Evolutionary conservation across 495 filamentous ascomycete genomes (phyloP).

Genomic region (Cairneyella variabilis): DNA sequence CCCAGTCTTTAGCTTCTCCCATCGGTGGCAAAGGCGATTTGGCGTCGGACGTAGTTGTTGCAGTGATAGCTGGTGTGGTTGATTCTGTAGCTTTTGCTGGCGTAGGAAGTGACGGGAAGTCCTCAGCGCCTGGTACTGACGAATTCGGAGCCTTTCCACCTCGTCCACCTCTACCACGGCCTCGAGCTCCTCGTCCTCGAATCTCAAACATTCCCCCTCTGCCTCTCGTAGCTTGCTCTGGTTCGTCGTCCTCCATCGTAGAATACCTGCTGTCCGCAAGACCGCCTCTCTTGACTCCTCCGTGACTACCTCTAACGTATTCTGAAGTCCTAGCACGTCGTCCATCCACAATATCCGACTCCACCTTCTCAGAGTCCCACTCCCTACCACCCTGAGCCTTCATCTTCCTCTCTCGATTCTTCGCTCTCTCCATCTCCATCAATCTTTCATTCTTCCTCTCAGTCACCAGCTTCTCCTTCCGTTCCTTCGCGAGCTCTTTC

Average conservation of each 20-base stretch:
- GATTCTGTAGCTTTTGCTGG: background rate
- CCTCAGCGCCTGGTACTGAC: conserved; percentile 12
- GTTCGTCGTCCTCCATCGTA: conserved; percentile 4
- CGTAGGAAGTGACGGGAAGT: conserved; percentile 21
- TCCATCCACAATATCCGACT: conserved; percentile 46
- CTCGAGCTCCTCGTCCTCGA: conserved; percentile 20
- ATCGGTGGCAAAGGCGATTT: background rate
- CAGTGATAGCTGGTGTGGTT: background rate
- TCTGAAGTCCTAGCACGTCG: conserved; percentile 34
- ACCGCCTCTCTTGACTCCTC: conserved; percentile 41
- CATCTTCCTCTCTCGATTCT: conserved; percentile 67
- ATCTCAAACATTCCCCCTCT: conserved; percentile 12
- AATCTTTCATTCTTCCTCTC: conserved; percentile 53
- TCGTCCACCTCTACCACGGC: conserved; percentile 13
- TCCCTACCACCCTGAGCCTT: conserved; percentile 62
- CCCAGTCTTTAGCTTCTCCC: conserved; percentile 17
- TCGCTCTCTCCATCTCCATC: conserved; percentile 69
- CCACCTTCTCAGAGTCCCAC: conserved; percentile 74
- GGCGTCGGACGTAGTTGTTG: background rate
- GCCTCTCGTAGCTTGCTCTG: background rate
- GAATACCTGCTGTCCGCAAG: conserved; percentile 19
- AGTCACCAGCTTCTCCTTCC: conserved; percentile 43
- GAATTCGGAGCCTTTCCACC: conserved; percentile 6
- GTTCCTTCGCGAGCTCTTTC: conserved; percentile 33
- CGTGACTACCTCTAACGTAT: conserved; percentile 54